A percentile compares a stretch with the other conserved stretches of the same genome.
Conservation (phyloP, 495 filamentous ascomycete genomes). For the Aspergillus coremiiformis region DNA sequence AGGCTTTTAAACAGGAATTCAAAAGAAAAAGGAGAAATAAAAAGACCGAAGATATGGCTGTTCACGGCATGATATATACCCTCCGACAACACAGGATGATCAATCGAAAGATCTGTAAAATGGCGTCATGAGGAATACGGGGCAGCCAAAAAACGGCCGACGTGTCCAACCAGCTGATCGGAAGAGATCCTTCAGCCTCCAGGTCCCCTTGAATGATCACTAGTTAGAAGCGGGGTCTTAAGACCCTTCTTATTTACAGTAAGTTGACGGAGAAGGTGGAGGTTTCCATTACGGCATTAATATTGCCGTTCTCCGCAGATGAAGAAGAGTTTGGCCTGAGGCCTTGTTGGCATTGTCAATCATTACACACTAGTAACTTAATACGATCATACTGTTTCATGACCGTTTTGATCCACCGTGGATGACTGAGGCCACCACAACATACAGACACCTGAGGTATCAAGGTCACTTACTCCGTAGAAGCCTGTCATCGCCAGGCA, state of each 20-base stretch:
- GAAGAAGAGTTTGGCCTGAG: neutral
- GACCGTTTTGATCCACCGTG: neutral
- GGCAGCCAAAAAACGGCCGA: constrained; percentile 2
- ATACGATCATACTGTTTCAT: neutral
- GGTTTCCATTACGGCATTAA: constrained; percentile 21
- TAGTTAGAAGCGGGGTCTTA: constrained; percentile 14
- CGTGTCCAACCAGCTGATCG: neutral
- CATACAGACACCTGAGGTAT: constrained; percentile 1
- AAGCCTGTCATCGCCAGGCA: constrained; percentile 11
- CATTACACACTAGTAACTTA: neutral
- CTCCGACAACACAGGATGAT: neutral
- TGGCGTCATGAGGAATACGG: constrained; percentile 11
- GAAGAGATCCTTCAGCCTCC: no score
- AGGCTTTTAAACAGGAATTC: neutral
- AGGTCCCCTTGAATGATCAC: neutral
- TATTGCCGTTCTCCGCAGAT: constrained; percentile 8
- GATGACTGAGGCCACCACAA: neutral
- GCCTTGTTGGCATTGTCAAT: neutral
- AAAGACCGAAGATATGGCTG: neutral
- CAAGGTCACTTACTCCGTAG: neutral
- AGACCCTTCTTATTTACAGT: neutral
- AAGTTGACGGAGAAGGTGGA: constrained; percentile 7
- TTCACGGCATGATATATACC: constrained; percentile 5
- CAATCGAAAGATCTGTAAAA: neutral
- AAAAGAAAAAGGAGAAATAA: neutral